Percentiles rank a stretch among this genome's conserved stretches.
phyloP scores from a whole-genome alignment of 1,139 yeast genomes.

The Sugiyamaella xylanicola region DNA sequence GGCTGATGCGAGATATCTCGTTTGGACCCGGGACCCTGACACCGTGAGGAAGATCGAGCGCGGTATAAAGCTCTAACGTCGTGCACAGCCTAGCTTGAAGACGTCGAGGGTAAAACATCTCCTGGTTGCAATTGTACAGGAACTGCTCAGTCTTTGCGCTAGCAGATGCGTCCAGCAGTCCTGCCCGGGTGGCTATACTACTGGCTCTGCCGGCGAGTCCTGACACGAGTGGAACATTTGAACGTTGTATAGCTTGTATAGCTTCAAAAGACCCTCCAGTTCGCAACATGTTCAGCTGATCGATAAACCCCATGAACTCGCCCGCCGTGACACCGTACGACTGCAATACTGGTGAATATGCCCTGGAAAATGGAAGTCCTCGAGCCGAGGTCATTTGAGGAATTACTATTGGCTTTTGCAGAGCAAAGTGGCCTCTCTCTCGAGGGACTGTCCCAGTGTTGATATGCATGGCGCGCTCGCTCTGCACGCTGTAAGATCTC shows the following conservation, averaged over 20 bases:
- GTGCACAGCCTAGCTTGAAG: conserved; percentile 4
- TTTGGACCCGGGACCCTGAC: not conserved
- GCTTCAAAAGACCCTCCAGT: not conserved
- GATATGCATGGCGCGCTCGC: too few relatives aligned
- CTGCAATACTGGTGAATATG: conserved; percentile 10
- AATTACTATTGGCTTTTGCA: conserved; percentile 11
- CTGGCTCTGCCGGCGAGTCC: not conserved
- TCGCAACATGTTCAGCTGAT: conserved; percentile 3
- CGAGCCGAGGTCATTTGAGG: conserved; percentile 5
- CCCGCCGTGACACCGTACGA: not conserved
- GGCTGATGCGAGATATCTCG: not conserved
- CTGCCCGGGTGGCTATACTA: not conserved
- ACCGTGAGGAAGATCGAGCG: not conserved
- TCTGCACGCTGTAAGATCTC: too few relatives aligned
- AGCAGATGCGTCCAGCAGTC: not conserved
- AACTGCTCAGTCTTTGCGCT: not conserved
- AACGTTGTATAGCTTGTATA: not conserved
- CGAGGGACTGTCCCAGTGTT: too few relatives aligned
- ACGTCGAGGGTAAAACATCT: conserved; percentile 10
- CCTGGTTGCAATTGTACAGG: not conserved
- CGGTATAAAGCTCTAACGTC: not conserved
- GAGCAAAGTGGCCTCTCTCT: not conserved
- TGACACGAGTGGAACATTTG: not conserved
- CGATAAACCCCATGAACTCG: conserved; percentile 13
- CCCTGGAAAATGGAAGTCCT: conserved; percentile 12